Conservation (phyloP, 257 asterid genomes). For the Fraxinus pennsylvanica region DNA sequence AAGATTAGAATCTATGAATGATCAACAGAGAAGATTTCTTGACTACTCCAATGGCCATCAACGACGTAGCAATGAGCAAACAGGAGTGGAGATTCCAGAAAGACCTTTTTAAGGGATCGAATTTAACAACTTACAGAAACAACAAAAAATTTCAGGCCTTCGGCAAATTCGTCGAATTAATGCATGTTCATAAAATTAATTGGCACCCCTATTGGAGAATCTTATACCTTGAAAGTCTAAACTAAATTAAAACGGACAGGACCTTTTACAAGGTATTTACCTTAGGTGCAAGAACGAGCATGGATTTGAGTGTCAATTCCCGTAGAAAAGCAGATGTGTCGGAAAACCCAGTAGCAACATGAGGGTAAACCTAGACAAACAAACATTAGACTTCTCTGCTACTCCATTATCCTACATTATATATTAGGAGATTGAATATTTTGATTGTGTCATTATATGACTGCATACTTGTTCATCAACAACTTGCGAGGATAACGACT, state of each 20-base stretch:
- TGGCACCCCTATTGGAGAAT: constrained; percentile 2
- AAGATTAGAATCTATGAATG: not conserved
- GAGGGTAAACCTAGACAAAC: constrained; percentile 77
- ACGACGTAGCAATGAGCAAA: not conserved
- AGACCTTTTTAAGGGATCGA: constrained; percentile 5
- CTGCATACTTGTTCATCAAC: constrained; percentile 88
- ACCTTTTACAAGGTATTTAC: constrained; percentile 37
- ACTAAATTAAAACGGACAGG: constrained; percentile 13
- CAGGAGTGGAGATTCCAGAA: constrained; percentile 14
- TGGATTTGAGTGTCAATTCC: constrained; percentile 92
- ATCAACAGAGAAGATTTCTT: not conserved
- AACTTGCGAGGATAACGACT: constrained; percentile 75
- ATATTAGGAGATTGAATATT: constrained; percentile 18
- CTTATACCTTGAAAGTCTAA: constrained; percentile 9
- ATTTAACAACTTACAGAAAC: not conserved
- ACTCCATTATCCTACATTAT: constrained; percentile 20
- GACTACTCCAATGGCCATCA: not conserved
- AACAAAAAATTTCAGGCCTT: not conserved
- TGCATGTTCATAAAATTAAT: not conserved
- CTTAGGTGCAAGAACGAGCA: constrained; percentile 99
- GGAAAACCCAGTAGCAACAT: constrained; percentile 90
- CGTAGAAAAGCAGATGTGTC: constrained; percentile 95
- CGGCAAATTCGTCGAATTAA: not conserved
- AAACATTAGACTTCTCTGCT: constrained; percentile 25
- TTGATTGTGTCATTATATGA: constrained; percentile 23